Percentiles rank a stretch among this genome's conserved stretches.
These are phyloP conservation scores for Catunica adiposa DNA, from an alignment of 2,329 filamentous ascomycete species.

Conservation along the genomic window DNA sequence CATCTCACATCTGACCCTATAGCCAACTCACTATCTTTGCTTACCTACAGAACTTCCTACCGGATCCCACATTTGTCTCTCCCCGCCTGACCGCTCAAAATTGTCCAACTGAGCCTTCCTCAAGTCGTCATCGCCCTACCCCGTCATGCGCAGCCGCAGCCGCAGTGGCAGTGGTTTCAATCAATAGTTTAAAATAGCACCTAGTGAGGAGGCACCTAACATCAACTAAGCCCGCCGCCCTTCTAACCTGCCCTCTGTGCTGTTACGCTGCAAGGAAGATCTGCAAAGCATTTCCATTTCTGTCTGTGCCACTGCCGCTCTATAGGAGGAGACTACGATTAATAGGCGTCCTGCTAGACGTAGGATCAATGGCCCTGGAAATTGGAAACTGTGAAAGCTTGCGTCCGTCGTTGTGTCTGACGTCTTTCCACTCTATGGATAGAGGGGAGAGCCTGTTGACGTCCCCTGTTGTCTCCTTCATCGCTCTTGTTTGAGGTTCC, in stretches of 20 bases:
- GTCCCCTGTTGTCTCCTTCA: background rate
- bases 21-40: background rate
- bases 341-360: too few species aligned
- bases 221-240: background rate
- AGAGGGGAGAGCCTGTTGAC: background rate
- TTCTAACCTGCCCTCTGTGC: background rate
- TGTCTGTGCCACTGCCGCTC: background rate
- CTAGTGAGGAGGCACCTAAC: background rate
- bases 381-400: background rate
- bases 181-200: constrained; percentile 5
- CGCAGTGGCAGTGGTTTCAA: constrained; percentile 2
- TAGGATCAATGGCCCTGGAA: too few species aligned
- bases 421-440: background rate
- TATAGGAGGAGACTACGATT: background rate
- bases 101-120: background rate
- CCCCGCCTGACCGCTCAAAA: background rate
- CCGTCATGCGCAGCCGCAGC: background rate
- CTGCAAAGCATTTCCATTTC: background rate
- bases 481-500: constrained; percentile 4
- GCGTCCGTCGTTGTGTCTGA: background rate
- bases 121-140: background rate
- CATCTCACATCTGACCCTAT: too few species aligned
- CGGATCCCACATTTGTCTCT: background rate
- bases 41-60: background rate
- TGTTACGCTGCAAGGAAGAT: background rate